phyloP scores from a whole-genome alignment of 495 filamentous ascomycete genomes.

The Penicillium macrosclerotiorum region DNA sequence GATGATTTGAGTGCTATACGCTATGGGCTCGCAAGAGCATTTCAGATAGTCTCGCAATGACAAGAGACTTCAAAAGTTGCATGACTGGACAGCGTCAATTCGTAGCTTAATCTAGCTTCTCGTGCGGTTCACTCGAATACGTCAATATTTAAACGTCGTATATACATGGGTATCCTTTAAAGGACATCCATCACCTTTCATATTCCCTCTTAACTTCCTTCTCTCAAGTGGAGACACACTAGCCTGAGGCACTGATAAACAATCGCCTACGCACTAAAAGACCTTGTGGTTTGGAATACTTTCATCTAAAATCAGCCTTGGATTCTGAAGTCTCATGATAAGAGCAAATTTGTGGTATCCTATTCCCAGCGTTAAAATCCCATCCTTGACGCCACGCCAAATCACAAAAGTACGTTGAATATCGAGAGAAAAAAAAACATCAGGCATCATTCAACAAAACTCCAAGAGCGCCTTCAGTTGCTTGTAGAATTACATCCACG shows the following conservation, averaged over 20 bases:
- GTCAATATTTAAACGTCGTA: too few species aligned
- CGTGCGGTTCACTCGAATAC: too few species aligned
- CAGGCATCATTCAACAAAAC: conserved; percentile 29
- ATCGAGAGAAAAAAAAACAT: not conserved
- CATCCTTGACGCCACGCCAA: conserved; percentile 11
- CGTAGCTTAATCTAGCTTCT: not conserved
- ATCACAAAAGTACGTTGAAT: not conserved
- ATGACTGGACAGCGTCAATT: not conserved
- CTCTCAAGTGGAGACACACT: too few species aligned
- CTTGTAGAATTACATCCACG: conserved; percentile 31
- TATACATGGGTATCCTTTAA: too few species aligned
- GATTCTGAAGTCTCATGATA: too few species aligned
- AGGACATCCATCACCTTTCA: too few species aligned
- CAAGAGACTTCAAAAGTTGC: conserved; percentile 8
- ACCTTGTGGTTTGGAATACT: too few species aligned
- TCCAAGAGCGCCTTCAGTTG: conserved; percentile 34
- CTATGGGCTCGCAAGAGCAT: conserved; percentile 4
- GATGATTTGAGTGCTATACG: conserved; percentile 7
- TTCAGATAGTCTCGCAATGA: conserved; percentile 7
- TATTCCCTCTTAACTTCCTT: too few species aligned
- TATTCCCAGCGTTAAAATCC: conserved; percentile 1
- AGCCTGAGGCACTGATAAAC: too few species aligned
- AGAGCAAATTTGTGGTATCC: conserved; percentile 27
- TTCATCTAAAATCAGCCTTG: too few species aligned
- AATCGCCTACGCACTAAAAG: too few species aligned